A percentile compares a stretch with the other conserved stretches of the same genome.
These are phyloP conservation scores for Marchantia polymorpha DNA, from an alignment of 225 moss, liverwort and hornwort species.

Conservation along the genomic window DNA sequence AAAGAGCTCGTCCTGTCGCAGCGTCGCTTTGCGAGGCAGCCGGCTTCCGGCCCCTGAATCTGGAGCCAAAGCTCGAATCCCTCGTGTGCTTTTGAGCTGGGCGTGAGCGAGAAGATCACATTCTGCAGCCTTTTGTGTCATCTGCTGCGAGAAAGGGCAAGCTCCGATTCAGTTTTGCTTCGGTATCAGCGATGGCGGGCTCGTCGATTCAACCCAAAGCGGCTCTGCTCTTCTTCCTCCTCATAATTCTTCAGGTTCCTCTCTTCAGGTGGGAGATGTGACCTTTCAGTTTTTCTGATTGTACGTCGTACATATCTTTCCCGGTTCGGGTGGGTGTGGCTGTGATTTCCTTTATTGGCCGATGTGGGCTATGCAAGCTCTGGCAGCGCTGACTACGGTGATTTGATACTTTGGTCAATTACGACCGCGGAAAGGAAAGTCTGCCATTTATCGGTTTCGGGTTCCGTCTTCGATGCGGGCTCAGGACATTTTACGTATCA, in stretches of 20 bases:
- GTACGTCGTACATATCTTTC: background rate
- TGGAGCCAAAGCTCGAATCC: background rate
- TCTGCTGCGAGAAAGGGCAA: background rate
- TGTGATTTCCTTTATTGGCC: too few species aligned
- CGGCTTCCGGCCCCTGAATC: background rate
- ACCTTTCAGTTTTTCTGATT: background rate
- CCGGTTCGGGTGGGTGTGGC: too few species aligned
- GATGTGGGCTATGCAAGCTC: background rate
- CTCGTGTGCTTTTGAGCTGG: background rate
- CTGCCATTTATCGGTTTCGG: background rate
- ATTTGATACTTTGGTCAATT: too few species aligned
- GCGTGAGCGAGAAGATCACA: background rate
- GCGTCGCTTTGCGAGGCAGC: background rate
- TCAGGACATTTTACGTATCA: background rate
- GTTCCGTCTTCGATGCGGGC: background rate
- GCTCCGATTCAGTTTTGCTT: background rate
- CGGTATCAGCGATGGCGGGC: slow-evolving; percentile 13
- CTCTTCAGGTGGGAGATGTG: slow-evolving; percentile 34
- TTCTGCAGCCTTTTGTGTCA: background rate
- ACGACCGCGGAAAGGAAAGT: background rate
- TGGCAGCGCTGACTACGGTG: too few species aligned
- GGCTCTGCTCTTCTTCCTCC: slow-evolving; percentile 28
- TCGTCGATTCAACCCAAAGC: slow-evolving; percentile 42
- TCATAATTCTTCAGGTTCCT: slow-evolving; percentile 42
- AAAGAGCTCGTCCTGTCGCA: background rate